Base-by-base conservation (phyloP, 139 green algal species). In the Chlamydomonas sphaeroides region DNA sequence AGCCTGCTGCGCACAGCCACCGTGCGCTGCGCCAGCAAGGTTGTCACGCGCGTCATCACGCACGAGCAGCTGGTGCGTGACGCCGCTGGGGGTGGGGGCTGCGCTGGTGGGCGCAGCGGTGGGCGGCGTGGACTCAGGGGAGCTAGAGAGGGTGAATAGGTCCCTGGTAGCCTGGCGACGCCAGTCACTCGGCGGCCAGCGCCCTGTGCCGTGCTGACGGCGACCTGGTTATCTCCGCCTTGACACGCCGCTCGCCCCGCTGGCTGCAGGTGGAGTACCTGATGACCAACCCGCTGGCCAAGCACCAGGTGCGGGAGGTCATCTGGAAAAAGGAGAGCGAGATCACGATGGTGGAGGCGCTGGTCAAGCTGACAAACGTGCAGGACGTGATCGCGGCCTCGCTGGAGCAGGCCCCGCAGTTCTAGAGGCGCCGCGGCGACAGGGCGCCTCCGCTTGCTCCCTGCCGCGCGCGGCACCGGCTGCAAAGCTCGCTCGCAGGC, bases 261-360 rank as follows among this genome's bases (percentile, higher is more conserved):
- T 42, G 32, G 45, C 36, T 35, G 30, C 78, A 84, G 78, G 78
- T 76, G 65, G 76, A 84, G 35, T 91, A 89, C 74, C 33, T 91
- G 62, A 74, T 82, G 42, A 33, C 65, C 7, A 79, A 88, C 62
- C 87, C 84, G 35, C 62, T 86, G 75, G 78, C 82, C 35, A 87
- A 88, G 76, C 83, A 89, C 67, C 86, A 91, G 83, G 51, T 92
- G 30, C 49, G 84, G 18, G 86, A 92, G 71, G 38, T 87, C 23
- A 88, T 92, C 18, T 85, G 70, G 83, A 86, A 89, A 76, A 87
- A 89, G 76, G 85, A 92, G 65, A 87, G 88, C 63, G 88, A 92
- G 85, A 85, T 87, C 53, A 88, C 84, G 23, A 92, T 85, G 69
- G 89, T 90, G 59, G 89, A 92, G 67, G 86, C 86, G 48, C 84